A percentile compares a stretch with the other conserved stretches of the same genome.
Conservation (phyloP, 2,329 filamentous ascomycete species). For the Colletotrichum brevisporum region DNA sequence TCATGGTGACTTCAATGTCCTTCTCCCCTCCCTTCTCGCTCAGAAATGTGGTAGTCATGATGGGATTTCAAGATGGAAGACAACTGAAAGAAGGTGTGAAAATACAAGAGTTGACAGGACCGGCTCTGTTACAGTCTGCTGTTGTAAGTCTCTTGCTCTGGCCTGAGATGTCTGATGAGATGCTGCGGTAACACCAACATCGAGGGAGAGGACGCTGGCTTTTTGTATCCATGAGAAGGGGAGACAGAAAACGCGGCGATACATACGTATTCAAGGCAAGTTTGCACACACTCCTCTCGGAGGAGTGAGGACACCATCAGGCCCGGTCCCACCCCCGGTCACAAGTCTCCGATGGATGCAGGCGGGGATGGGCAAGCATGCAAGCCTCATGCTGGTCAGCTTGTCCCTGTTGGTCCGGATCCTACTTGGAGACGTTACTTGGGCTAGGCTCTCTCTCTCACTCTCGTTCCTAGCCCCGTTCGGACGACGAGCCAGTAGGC, state of each 20-base stretch:
- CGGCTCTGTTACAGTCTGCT: not conserved
- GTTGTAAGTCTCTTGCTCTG: conserved; percentile 12
- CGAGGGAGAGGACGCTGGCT: conserved; percentile 5
- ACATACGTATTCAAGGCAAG: not conserved
- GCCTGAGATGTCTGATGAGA: not conserved
- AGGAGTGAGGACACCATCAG: not conserved
- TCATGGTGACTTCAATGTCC: conserved; percentile 18
- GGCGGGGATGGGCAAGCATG: conserved; percentile 11
- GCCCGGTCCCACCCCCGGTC: not conserved
- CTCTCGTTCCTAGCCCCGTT: not conserved
- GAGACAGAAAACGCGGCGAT: not conserved
- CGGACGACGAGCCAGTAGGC: conserved; percentile 18
- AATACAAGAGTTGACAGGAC: too few relatives aligned
- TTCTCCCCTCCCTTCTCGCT: conserved; percentile 27
- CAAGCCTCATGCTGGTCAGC: not conserved
- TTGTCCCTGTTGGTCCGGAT: conserved; percentile 15
- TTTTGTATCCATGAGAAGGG: conserved; percentile 26
- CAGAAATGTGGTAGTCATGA: conserved; percentile 18
- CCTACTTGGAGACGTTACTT: conserved; percentile 12
- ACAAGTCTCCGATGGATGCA: conserved; percentile 8
- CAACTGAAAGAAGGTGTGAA: not conserved
- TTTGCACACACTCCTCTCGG: conserved; percentile 21
- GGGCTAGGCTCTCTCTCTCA: conserved; percentile 10
- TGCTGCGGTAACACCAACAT: not conserved
- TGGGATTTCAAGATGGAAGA: not conserved